Percentiles rank a stretch among this genome's conserved stretches.
Conservation (phyloP, 768 basidiomycete genomes). For the Psilocybe azurescens region DNA sequence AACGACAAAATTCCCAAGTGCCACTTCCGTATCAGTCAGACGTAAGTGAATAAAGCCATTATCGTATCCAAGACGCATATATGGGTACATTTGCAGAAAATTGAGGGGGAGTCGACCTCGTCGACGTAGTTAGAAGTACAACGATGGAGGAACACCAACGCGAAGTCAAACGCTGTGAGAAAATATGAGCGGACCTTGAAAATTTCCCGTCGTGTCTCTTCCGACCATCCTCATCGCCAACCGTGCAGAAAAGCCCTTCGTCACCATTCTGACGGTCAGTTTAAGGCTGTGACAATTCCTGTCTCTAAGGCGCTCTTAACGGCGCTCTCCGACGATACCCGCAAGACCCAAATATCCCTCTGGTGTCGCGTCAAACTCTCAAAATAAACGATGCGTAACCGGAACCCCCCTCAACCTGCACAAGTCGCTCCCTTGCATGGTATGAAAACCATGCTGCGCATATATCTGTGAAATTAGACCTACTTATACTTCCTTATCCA, state of each 20-base stretch:
- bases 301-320: not conserved
- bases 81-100: too few species aligned
- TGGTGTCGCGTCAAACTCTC: not conserved
- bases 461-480: not conserved
- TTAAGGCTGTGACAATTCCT: not conserved
- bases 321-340: not conserved
- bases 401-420: constrained; percentile 30
- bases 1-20: too few species aligned
- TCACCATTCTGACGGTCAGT: constrained; percentile 8
- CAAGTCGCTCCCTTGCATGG: constrained; percentile 33
- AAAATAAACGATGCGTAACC: constrained; percentile 25
- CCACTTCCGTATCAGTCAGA: too few species aligned
- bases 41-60: too few species aligned
- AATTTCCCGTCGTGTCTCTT: constrained; percentile 7
- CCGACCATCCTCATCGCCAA: constrained; percentile 1
- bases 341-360: not conserved
- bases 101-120: too few species aligned
- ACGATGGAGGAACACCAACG: too few species aligned
- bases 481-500: not conserved
- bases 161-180: not conserved
- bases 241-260: not conserved
- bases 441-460: constrained; percentile 10
- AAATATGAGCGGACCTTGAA: constrained; percentile 19
- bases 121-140: too few species aligned
- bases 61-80: too few species aligned